Percentiles rank a stretch among this genome's conserved stretches.
phyloP scores from a whole-genome alignment of 768 basidiomycete genomes.

The Tricholoma matsutake region DNA sequence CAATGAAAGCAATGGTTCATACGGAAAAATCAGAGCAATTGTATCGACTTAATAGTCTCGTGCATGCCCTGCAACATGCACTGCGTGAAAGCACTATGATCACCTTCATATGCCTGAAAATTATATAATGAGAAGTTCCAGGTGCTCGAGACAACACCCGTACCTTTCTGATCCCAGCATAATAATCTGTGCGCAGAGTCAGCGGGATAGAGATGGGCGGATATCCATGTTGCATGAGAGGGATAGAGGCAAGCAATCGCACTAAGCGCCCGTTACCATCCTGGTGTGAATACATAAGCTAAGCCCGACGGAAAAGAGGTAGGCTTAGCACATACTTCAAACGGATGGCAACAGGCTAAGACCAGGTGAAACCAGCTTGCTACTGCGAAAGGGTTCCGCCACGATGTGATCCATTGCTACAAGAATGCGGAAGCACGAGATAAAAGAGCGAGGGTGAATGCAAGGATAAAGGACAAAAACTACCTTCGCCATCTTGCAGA shows the following conservation, averaged over 20 bases:
- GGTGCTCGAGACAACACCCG: background rate
- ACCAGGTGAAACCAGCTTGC: conserved; percentile 31
- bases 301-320: conserved; percentile 10
- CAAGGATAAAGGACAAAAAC: background rate
- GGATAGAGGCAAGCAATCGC: no score
- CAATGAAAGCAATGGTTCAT: no score
- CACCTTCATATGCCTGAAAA: conserved; percentile 20
- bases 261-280: no score
- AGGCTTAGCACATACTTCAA: background rate
- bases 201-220: conserved; percentile 27
- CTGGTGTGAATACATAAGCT: no score
- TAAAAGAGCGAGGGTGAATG: no score
- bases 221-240: conserved; percentile 13
- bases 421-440: background rate
- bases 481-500: conserved; percentile 28
- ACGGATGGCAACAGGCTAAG: conserved; percentile 28
- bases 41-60: no score
- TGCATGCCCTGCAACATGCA: conserved; percentile 8
- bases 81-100: conserved; percentile 19
- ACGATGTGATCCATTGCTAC: conserved; percentile 24
- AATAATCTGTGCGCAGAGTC: conserved; percentile 22
- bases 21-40: no score
- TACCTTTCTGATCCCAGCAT: conserved; percentile 16
- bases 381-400: conserved; percentile 28
- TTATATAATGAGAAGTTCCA: background rate